Evolutionary conservation across 768 basidiomycete genomes (phyloP).

Genomic region (Boletus insuetus): DNA sequence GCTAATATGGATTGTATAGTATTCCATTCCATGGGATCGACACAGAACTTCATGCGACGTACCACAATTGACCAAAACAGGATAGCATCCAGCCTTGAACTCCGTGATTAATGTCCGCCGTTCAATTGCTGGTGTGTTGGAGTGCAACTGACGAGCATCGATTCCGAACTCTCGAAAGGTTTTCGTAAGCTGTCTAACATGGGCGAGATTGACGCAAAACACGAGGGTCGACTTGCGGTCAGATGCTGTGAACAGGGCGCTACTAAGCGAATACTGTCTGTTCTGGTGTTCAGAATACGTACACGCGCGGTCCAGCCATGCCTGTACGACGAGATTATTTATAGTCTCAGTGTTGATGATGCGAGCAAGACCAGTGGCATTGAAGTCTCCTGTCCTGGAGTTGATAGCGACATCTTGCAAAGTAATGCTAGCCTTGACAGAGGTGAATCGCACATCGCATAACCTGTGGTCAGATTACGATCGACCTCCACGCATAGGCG

Average conservation of each 20-base stretch:
- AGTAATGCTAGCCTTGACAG: constrained; percentile 72
- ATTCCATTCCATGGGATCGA: neutral
- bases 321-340: constrained; percentile 73
- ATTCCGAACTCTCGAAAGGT: constrained; percentile 72
- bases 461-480: constrained; percentile 49
- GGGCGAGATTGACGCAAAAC: constrained; percentile 86
- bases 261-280: constrained; percentile 2
- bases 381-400: constrained; percentile 75
- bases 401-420: constrained; percentile 66
- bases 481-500: neutral
- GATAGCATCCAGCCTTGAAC: constrained; percentile 73
- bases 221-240: constrained; percentile 83
- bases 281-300: constrained; percentile 20
- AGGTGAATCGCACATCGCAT: constrained; percentile 82
- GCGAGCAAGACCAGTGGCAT: constrained; percentile 69
- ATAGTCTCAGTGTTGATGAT: constrained; percentile 79
- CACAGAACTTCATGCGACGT: constrained; percentile 18
- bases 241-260: constrained; percentile 30
- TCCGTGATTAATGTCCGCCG: constrained; percentile 60
- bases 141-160: constrained; percentile 80
- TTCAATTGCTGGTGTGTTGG: constrained; percentile 61
- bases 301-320: constrained; percentile 88
- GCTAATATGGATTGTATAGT: constrained; percentile 36
- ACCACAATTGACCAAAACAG: constrained; percentile 91
- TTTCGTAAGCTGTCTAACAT: constrained; percentile 72